phyloP scores from a whole-genome alignment of 306 rosid species.

The Castanea crenata region DNA sequence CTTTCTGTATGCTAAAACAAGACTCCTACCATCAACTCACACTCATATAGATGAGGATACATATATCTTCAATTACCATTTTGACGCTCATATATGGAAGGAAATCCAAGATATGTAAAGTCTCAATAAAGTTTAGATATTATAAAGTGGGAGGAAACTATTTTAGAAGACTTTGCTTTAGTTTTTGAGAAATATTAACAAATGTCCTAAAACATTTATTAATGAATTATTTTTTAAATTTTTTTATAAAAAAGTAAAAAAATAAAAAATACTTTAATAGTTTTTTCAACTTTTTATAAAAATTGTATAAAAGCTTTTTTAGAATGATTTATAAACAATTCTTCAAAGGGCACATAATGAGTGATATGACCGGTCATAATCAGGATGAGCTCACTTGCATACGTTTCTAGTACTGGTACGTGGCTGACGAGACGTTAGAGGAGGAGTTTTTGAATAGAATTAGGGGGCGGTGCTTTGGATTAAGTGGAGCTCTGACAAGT shows the following conservation, averaged over 20 bases:
- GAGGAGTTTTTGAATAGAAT: background rate
- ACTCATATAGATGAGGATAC: no score
- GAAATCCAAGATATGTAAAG: no score
- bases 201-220: rapidly evolving
- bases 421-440: background rate
- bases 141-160: no score
- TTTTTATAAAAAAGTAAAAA: rapidly evolving
- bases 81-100: no score
- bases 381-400: background rate
- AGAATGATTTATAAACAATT: no score
- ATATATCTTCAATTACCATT: no score
- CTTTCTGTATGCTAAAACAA: no score
- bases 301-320: rapidly evolving
- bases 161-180: no score
- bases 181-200: rapidly evolving
- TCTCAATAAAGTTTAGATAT: no score
- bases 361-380: background rate
- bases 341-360: rapidly evolving
- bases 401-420: background rate
- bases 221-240: rapidly evolving
- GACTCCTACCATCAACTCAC: no score
- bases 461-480: background rate
- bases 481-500: background rate
- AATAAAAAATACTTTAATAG: rapidly evolving
- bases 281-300: no score